A percentile compares a stretch with the other conserved stretches of the same genome.
Conservation (phyloP, 352 stramenopile genomes). For the Phytophthora idaei region DNA sequence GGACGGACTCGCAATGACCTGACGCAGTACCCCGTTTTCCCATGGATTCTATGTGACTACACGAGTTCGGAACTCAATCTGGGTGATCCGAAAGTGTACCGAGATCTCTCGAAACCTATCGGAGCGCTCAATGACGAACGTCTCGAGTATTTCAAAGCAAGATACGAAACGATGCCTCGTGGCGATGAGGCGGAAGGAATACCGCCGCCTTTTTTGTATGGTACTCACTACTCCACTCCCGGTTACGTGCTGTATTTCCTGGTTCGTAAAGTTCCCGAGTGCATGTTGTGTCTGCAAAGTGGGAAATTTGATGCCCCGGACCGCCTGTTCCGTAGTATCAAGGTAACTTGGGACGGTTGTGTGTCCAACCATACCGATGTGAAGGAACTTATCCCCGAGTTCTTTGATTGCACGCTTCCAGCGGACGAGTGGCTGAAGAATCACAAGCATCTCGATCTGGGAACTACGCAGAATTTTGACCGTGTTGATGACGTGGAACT, state of each 20-base stretch:
- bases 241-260: slow-evolving; percentile 99
- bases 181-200: slow-evolving; percentile 78
- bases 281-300: slow-evolving; percentile 96
- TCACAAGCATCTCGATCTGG: slow-evolving; percentile 95
- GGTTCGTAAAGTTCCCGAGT: slow-evolving; percentile 95
- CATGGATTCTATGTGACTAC: slow-evolving; percentile 95
- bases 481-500: slow-evolving; percentile 92
- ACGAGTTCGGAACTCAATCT: slow-evolving; percentile 79
- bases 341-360: slow-evolving; percentile 91
- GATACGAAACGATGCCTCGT: slow-evolving; percentile 90
- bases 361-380: slow-evolving; percentile 92
- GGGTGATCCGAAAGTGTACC: slow-evolving; percentile 73
- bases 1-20: slow-evolving; percentile 86
- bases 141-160: slow-evolving; percentile 86
- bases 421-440: slow-evolving; percentile 95
- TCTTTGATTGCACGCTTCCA: slow-evolving; percentile 91
- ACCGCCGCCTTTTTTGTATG: slow-evolving; percentile 97
- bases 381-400: slow-evolving; percentile 99
- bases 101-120: slow-evolving; percentile 93
- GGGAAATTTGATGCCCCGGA: slow-evolving; percentile 99
- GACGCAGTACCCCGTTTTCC: slow-evolving; percentile 96
- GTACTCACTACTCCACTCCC: slow-evolving; percentile 92
- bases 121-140: slow-evolving; percentile 92
- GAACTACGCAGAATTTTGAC: slow-evolving; percentile 86
- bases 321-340: slow-evolving; percentile 96